These are phyloP conservation scores for Artemisia argyi DNA, from an alignment of 129 eudicot species.

Conservation along the genomic window DNA sequence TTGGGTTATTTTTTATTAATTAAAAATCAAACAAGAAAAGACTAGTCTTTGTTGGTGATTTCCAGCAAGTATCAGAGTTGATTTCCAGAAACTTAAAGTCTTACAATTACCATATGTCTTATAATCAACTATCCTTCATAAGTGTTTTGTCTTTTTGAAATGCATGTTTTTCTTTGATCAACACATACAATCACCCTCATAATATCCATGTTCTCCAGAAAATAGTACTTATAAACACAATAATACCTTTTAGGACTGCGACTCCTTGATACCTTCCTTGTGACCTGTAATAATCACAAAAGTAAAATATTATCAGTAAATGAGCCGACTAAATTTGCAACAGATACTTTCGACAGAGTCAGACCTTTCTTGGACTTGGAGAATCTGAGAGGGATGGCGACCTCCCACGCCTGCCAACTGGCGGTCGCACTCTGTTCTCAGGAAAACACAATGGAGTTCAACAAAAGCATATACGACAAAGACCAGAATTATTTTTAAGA, in stretches of 20 bases:
- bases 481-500: background rate
- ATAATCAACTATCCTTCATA: background rate
- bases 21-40: too few species aligned
- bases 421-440: slow-evolving; percentile 55
- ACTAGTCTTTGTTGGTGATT: too few species aligned
- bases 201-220: background rate
- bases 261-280: slow-evolving; percentile 66
- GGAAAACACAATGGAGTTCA: background rate
- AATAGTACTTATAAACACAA: background rate
- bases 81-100: too few species aligned
- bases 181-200: background rate
- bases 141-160: background rate
- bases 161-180: too few species aligned
- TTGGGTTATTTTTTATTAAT: too few species aligned
- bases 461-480: background rate
- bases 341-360: slow-evolving; percentile 3
- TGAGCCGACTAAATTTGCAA: background rate
- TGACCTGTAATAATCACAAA: slow-evolving; percentile 33
- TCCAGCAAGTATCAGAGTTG: too few species aligned
- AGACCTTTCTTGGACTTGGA: slow-evolving; percentile 90
- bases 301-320: background rate
- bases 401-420: slow-evolving; percentile 63
- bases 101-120: too few species aligned
- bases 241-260: slow-evolving; percentile 79
- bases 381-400: slow-evolving; percentile 76